Evolutionary conservation across 169 alveolate species (phyloP), one percentile per base, ranked within the genome.

Genomic region (Ichthyophthirius multifiliis): DNA sequence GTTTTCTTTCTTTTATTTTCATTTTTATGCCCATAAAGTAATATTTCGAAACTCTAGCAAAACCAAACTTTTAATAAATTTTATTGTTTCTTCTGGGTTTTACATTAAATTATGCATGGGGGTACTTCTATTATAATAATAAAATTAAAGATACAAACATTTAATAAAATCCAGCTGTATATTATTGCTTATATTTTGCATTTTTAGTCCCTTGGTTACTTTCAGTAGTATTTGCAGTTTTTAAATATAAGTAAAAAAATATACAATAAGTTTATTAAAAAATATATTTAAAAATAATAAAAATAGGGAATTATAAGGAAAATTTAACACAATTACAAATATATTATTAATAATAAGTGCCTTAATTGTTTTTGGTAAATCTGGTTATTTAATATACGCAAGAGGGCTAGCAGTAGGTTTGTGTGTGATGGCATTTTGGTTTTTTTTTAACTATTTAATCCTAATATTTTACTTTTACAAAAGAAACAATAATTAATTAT

Each of bases 401-500:
- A 30, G 23, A 35, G 35, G 63, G 6, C 15, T 67, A 0, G 77
- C 64, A 18, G 18, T 62, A 16, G 77, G 77, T 12, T 18, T 34
- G 1, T 47, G 63, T 18, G 46, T 67, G 0, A 37, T 67, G 15
- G 77, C 62, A 18, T 37, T 41, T 20, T 67, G 77, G 77, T 41
- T 67, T 39, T 67, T 82, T 27, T 7, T 82, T n/a, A 43, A 62
- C 71, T 87, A 83, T 44, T 27, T 55, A 34, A 20, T 63, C 31
- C 20, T 83, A 27, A n/a, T 74, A 20, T 65, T 73, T 43, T 62
- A 48, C 34, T 74, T 87, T 30, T 87, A 83, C 62, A 63, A 63
- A 6, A 78, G 47, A 34, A 76, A 82, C 48, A 85, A 83, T 12
- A 45, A 62, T 37, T 87, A 47, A 23, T 39, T 87, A 27, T 89